Evolutionary conservation across 495 filamentous ascomycete species (phyloP), one percentile per base, ranked within the genome.

Genomic region (Daldinia decipiens): DNA sequence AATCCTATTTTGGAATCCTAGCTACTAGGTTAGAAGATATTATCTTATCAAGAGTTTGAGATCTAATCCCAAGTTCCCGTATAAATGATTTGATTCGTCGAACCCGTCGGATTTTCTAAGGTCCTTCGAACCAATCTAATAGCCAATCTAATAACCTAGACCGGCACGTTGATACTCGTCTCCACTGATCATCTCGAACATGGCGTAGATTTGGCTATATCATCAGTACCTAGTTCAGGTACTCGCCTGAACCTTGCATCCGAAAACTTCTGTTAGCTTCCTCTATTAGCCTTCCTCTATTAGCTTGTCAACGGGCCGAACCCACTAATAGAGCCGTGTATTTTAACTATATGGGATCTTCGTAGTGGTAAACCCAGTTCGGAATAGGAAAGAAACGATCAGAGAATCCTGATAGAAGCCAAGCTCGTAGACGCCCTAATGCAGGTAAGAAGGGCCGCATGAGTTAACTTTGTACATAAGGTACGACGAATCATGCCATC

Each of bases 381-480:
- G 4, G 21, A 59, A 62, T 31, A 67, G 58, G 62, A 53, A 67
- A 62, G 58, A 67, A 58, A 59, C 17, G 40, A 62, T 27, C 43
- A 31, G 43, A 17, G 39, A 19, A 55, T 57, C 29, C 24, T 38
- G 40, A 66, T 17, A 32, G 11, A 52, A 53, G 17, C 52, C 43
- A 26, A 58, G n/a, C 27, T 40, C 21, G 13, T 54, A 47, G 17
- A 32, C 40, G 5, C 26, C 58, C 63, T 52, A 56, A 56, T 34
- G 52, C 52, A 63, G 56, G 52, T 36, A 67, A 54, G 52, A 12
- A 58, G 12, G 12, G 43, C 26, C 24, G 58, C 58, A 36, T 62
- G 45, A 34, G 24, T 36, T 27, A 55, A 45, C 27, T 54, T 8
- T 36, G 32, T 57, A n/a, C n/a, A n/a, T n/a, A 21, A 32, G 29